A percentile compares a stretch with the other conserved stretches of the same genome.
phyloP scores from a whole-genome alignment of 257 asterid species.

The Nicotiana tabacum region DNA sequence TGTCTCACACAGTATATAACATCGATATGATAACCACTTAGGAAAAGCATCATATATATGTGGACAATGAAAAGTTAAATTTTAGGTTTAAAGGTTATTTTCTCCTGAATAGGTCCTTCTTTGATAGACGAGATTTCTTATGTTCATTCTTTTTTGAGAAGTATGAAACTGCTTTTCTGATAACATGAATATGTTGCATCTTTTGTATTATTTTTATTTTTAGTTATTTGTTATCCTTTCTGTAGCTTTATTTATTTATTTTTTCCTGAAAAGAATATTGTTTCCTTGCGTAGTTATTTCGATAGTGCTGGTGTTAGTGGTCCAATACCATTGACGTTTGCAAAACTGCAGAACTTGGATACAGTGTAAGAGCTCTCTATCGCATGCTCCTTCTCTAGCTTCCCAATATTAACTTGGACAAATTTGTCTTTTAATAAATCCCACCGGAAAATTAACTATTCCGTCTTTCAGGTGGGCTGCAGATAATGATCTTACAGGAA shows the following conservation, averaged over 20 bases:
- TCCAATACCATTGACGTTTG: constrained; percentile 45
- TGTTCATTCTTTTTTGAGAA: neutral
- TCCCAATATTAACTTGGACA: neutral
- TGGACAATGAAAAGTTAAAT: neutral
- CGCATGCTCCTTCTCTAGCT: neutral
- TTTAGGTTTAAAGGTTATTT: neutral
- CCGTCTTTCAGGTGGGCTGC: constrained; percentile 53
- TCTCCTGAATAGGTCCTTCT: neutral
- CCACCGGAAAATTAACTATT: constrained; percentile 11
- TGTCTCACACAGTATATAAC: neutral
- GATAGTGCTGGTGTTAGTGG: constrained; percentile 60
- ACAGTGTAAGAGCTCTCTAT: constrained; percentile 33
- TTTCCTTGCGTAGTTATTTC: constrained; percentile 31
- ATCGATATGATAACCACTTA: neutral
- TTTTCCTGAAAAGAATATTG: neutral
- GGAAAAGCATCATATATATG: neutral
- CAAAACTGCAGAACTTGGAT: constrained; percentile 31
- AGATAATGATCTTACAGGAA: constrained; percentile 59
- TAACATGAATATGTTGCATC: neutral
- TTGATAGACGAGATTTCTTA: neutral
- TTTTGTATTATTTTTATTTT: neutral
- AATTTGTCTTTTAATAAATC: neutral
- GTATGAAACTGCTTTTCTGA: neutral
- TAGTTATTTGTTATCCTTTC: neutral
- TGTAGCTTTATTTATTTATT: neutral